Evolutionary conservation across 2,329 filamentous ascomycete genomes (phyloP).

Genomic region (Septoria linicola): DNA sequence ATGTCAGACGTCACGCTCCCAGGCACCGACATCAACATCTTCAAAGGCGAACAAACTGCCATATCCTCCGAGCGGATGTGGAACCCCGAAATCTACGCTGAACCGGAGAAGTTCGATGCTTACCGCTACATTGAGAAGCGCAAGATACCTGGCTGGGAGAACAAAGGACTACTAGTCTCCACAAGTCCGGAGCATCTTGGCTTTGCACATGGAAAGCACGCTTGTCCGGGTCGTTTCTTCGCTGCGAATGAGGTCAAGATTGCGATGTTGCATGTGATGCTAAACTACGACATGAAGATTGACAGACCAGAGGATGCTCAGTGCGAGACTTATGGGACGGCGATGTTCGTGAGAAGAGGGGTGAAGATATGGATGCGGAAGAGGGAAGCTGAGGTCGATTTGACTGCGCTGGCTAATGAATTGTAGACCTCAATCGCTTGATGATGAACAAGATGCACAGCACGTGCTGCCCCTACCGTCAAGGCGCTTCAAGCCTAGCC

Average conservation of each 20-base stretch:
- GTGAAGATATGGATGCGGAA: constrained; percentile 18
- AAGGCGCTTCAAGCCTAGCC: too few species aligned
- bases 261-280: constrained; percentile 34
- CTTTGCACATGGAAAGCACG: constrained; percentile 37
- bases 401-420: constrained; percentile 7
- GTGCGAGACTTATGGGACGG: constrained; percentile 9
- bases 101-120: constrained; percentile 29
- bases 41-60: constrained; percentile 23
- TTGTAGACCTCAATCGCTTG: too few species aligned
- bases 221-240: constrained; percentile 40
- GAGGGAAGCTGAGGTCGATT: constrained; percentile 22
- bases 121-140: constrained; percentile 29
- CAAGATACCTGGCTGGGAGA: constrained; percentile 23
- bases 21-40: constrained; percentile 30
- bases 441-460: too few species aligned
- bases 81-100: constrained; percentile 20
- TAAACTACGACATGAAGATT: constrained; percentile 39
- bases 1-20: constrained; percentile 29
- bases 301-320: constrained; percentile 17
- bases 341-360: constrained; percentile 16
- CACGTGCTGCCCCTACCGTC: too few species aligned
- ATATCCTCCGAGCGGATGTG: constrained; percentile 22
- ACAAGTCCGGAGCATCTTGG: constrained; percentile 29
- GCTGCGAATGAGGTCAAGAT: constrained; percentile 40
- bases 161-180: constrained; percentile 21